Conservation (phyloP, 2,329 filamentous ascomycete species). For the Penicillium sp. region DNA sequence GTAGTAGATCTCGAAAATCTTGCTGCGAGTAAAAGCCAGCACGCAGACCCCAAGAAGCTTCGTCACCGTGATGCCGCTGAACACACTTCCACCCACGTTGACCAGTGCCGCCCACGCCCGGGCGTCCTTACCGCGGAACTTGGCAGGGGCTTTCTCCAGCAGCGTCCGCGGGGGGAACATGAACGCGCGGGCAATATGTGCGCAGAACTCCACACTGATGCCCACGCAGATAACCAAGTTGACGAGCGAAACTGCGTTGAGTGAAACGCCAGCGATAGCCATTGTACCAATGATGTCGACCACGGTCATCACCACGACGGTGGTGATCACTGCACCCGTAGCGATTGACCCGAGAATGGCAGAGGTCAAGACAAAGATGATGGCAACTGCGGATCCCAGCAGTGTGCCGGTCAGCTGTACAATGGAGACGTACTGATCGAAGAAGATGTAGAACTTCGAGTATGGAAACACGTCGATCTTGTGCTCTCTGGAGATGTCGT, state of each 20-base stretch:
- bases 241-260: slow-evolving; percentile 94
- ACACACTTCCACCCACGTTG: slow-evolving; percentile 91
- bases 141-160: slow-evolving; percentile 76
- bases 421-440: slow-evolving; percentile 92
- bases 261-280: slow-evolving; percentile 81
- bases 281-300: slow-evolving; percentile 94
- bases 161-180: slow-evolving; percentile 85
- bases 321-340: slow-evolving; percentile 79
- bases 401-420: slow-evolving; percentile 76
- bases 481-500: slow-evolving; percentile 70
- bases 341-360: slow-evolving; percentile 79
- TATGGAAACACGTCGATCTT: slow-evolving; percentile 90
- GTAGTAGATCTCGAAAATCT: slow-evolving; percentile 99
- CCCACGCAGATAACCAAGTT: slow-evolving; percentile 97
- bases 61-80: slow-evolving; percentile 93
- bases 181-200: slow-evolving; percentile 93
- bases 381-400: slow-evolving; percentile 77
- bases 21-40: slow-evolving; percentile 89
- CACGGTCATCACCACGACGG: slow-evolving; percentile 90
- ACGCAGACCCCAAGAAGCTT: slow-evolving; percentile 92
- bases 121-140: slow-evolving; percentile 79
- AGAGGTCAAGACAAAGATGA: slow-evolving; percentile 80
- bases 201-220: slow-evolving; percentile 96
- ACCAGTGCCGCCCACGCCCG: slow-evolving; percentile 90
- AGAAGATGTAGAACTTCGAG: slow-evolving; percentile 98